Conservation (phyloP, 2,329 filamentous ascomycete genomes). For the Talaromyces sp. region DNA sequence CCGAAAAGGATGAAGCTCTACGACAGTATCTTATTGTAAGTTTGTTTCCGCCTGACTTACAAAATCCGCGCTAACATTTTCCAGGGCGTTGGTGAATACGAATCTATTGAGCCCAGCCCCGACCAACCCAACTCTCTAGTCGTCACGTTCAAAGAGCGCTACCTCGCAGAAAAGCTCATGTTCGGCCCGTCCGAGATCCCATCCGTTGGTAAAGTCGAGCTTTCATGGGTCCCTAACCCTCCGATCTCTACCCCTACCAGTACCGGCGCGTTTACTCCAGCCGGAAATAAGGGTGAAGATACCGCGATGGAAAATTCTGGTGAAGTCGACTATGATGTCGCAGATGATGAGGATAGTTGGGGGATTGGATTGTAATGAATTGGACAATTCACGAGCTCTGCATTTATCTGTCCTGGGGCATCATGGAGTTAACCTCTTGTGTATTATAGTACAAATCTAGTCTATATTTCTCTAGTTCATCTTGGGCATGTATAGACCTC, state of each 20-base stretch:
- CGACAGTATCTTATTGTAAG: constrained; percentile 55
- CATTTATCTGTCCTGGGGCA: background rate
- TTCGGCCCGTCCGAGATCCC: constrained; percentile 48
- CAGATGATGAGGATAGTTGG: constrained; percentile 34
- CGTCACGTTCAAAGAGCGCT: constrained; percentile 48
- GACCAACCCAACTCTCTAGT: constrained; percentile 40
- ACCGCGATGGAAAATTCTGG: constrained; percentile 34
- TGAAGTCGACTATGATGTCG: constrained; percentile 52
- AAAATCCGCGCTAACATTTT: constrained; percentile 19
- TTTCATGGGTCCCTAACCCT: constrained; percentile 52
- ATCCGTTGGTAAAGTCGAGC: constrained; percentile 52
- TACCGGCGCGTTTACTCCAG: constrained; percentile 21
- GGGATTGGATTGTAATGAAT: constrained; percentile 16
- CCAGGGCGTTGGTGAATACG: constrained; percentile 47
- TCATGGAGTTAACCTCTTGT: background rate
- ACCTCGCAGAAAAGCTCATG: constrained; percentile 55
- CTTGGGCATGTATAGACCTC: too few species aligned
- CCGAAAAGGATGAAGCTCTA: constrained; percentile 54
- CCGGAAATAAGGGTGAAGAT: constrained; percentile 27
- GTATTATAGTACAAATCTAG: constrained; percentile 3
- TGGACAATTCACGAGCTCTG: background rate
- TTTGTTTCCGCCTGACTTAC: background rate
- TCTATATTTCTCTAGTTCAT: background rate
- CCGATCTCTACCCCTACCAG: constrained; percentile 22
- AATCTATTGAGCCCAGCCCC: constrained; percentile 43